Conservation (phyloP, 148 eudicot species). For the Vaccinium corymbosum region DNA sequence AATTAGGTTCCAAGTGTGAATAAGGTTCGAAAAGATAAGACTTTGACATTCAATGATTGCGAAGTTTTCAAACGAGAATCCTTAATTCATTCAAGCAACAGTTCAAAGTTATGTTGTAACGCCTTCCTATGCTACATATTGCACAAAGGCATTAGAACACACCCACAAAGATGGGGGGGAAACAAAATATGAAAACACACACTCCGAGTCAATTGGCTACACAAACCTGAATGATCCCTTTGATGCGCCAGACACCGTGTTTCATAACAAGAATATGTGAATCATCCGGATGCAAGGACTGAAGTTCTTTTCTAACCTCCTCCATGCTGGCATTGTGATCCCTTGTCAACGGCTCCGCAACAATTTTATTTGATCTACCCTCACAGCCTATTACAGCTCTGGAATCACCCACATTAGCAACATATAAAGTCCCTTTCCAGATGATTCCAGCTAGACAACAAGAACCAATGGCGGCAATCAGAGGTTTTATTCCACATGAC, state of each 20-base stretch:
- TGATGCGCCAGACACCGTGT: conserved; percentile 72
- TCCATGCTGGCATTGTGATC: conserved; percentile 72
- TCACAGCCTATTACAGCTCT: conserved; percentile 62
- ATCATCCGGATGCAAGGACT: conserved; percentile 56
- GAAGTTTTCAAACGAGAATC: neutral
- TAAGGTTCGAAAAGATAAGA: neutral
- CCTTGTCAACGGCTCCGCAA: conserved; percentile 56
- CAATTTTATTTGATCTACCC: conserved; percentile 38
- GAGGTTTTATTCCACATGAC: conserved; percentile 36
- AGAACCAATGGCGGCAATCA: conserved; percentile 64
- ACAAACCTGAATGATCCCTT: conserved; percentile 80
- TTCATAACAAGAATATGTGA: conserved; percentile 50
- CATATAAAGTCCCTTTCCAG: conserved; percentile 50
- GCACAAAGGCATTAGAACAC: neutral
- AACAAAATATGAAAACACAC: neutral
- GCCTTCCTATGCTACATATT: neutral
- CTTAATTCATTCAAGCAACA: neutral
- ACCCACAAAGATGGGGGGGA: neutral
- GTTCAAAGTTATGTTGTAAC: neutral
- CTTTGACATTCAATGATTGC: neutral
- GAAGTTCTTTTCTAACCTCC: conserved; percentile 56
- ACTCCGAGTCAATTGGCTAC: neutral
- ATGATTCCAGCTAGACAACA: conserved; percentile 78
- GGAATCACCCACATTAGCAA: conserved; percentile 83
- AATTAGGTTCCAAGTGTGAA: conserved; percentile 2